Evolutionary conservation across 371 early-diverging fungal genomes (phyloP).

Genomic region (Rhizopus microsporus): DNA sequence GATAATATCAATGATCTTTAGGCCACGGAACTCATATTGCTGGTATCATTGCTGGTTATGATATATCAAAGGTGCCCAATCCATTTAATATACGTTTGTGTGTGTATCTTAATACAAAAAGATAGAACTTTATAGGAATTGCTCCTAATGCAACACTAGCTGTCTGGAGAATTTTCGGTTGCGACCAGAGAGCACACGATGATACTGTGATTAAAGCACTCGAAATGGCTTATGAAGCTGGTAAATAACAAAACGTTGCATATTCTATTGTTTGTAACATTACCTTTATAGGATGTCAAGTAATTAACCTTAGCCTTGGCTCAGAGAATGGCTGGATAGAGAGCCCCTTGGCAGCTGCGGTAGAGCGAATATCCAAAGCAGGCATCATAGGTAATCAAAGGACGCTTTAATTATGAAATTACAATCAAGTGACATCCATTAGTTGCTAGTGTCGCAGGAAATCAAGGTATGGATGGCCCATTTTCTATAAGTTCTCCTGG

Average conservation of each 20-base stretch:
- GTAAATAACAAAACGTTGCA: conserved; percentile 50
- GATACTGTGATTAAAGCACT: conserved; percentile 68
- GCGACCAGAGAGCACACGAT: conserved; percentile 52
- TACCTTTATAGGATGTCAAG: conserved; percentile 42
- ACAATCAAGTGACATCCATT: conserved; percentile 1
- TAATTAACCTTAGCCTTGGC: conserved; percentile 72
- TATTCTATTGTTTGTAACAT: conserved; percentile 50
- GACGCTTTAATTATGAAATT: conserved; percentile 37
- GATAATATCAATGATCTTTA: neutral
- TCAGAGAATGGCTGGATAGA: conserved; percentile 43
- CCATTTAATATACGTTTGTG: no score
- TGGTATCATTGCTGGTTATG: conserved; percentile 70
- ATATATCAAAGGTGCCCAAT: conserved; percentile 10
- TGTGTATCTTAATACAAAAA: conserved; percentile 21
- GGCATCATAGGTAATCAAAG: conserved; percentile 30
- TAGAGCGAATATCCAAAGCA: conserved; percentile 26
- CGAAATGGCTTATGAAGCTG: conserved; percentile 55
- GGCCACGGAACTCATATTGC: conserved; percentile 71
- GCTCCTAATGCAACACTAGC: conserved; percentile 61
- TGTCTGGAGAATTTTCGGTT: conserved; percentile 64
- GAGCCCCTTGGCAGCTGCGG: conserved; percentile 39
- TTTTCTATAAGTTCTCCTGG: conserved; percentile 50
- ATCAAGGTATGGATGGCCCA: conserved; percentile 55
- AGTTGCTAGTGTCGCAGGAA: conserved; percentile 61
- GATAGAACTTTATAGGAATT: conserved; percentile 60